Evolutionary conservation across 2,329 filamentous ascomycete genomes (phyloP).

Genomic region (Sporothrix inflata): DNA sequence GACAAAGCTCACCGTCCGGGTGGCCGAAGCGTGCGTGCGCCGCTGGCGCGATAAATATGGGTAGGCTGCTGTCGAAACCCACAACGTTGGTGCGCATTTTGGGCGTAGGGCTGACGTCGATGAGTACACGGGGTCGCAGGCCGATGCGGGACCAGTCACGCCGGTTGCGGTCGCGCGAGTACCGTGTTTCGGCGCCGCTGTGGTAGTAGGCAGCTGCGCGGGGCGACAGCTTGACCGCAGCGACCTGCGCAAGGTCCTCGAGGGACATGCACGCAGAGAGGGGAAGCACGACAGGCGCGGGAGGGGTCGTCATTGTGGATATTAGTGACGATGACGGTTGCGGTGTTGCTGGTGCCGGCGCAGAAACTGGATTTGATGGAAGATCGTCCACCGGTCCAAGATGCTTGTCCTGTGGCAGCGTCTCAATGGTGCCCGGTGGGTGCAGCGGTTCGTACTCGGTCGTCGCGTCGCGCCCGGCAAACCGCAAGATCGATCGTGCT

Average conservation of each 20-base stretch:
- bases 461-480: conserved; percentile 14
- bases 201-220: conserved; percentile 27
- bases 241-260: conserved; percentile 25
- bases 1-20: conserved; percentile 30
- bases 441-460: not conserved
- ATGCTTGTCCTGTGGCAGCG: not conserved
- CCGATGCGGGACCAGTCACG: conserved; percentile 29
- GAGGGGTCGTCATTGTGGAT: not conserved
- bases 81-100: conserved; percentile 26
- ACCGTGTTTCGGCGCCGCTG: conserved; percentile 26
- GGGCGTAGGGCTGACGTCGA: conserved; percentile 19
- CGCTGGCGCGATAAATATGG: conserved; percentile 32
- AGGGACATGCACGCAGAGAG: conserved; percentile 30
- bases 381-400: not conserved
- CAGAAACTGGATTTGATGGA: too few relatives aligned
- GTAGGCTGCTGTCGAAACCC: conserved; percentile 27
- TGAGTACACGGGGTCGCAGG: conserved; percentile 29
- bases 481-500: not conserved
- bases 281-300: conserved; percentile 3
- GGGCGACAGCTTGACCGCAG: conserved; percentile 14
- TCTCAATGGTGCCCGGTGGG: not conserved
- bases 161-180: conserved; percentile 26
- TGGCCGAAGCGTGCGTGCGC: conserved; percentile 31
- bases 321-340: not conserved
- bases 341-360: not conserved